phyloP scores from a whole-genome alignment of 768 basidiomycete genomes.

The Tulasnella sp. region DNA sequence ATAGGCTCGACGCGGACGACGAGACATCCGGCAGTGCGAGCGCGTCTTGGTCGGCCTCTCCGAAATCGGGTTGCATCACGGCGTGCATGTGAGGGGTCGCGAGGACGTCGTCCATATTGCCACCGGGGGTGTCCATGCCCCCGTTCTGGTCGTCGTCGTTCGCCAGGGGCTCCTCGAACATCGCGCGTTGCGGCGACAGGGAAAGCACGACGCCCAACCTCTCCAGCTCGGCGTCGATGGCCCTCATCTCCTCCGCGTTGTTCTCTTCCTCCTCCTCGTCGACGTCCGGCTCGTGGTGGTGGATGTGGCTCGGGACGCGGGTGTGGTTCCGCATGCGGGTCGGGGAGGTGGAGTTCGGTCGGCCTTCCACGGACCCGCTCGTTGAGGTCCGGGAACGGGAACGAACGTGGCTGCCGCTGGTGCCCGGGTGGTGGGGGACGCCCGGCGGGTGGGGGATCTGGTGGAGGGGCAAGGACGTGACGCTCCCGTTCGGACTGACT shows the following conservation, averaged over 20 bases:
- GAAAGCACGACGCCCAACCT: background rate
- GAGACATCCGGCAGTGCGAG: background rate
- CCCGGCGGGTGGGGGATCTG: background rate
- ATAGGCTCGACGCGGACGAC: background rate
- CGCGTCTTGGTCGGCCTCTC: constrained; percentile 1
- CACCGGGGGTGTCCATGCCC: background rate
- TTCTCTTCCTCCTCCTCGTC: constrained; percentile 21
- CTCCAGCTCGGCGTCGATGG: constrained; percentile 1
- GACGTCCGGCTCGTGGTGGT: background rate
- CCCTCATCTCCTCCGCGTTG: background rate
- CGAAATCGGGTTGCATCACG: background rate
- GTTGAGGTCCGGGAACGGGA: background rate
- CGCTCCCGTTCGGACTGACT: background rate
- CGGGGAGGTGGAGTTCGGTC: background rate
- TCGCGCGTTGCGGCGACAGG: background rate
- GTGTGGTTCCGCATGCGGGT: background rate
- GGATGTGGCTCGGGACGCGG: background rate
- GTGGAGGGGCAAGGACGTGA: background rate
- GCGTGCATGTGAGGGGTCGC: constrained; percentile 10
- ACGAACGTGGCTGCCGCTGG: background rate
- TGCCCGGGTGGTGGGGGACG: background rate
- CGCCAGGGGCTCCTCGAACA: background rate
- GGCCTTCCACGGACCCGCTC: background rate
- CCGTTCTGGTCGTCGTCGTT: background rate
- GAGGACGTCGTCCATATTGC: background rate